Conservation (phyloP, 208 protist genomes). For the Leishmania aethiopica region DNA sequence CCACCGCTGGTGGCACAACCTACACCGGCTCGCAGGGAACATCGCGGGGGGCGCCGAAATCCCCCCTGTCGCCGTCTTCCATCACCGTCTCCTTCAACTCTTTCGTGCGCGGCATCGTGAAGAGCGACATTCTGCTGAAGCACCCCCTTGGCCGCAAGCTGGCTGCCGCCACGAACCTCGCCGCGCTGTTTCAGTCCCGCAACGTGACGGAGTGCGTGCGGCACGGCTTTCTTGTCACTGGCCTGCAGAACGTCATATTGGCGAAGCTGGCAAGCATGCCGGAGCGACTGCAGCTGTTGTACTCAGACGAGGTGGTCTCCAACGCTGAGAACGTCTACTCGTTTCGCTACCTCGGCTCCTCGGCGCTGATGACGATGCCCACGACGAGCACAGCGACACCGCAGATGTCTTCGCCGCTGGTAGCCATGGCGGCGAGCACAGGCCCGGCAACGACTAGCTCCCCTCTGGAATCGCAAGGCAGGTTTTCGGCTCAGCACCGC, state of each 20-base stretch:
- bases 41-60: conserved; percentile 3
- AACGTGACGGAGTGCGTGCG: conserved; percentile 82
- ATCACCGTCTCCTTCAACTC: conserved; percentile 82
- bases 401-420: conserved; percentile 28
- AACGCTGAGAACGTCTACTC: conserved; percentile 82
- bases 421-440: conserved; percentile 21
- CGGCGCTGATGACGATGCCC: conserved; percentile 38
- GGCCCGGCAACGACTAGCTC: neutral
- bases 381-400: conserved; percentile 49
- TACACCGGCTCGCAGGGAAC: neutral
- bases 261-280: conserved; percentile 61
- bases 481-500: conserved; percentile 5
- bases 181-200: conserved; percentile 69
- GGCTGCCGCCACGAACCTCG: conserved; percentile 79
- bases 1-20: neutral
- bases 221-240: conserved; percentile 82
- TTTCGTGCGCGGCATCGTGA: conserved; percentile 80
- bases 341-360: conserved; percentile 78
- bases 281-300: conserved; percentile 69
- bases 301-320: conserved; percentile 67
- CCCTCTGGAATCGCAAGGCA: neutral
- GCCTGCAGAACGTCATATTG: conserved; percentile 62
- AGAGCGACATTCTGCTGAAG: conserved; percentile 79
- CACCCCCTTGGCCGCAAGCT: conserved; percentile 84
- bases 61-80: conserved; percentile 12